Evolutionary conservation across 2,329 filamentous ascomycete genomes (phyloP).

Genomic region (Hypomyces rosellus): DNA sequence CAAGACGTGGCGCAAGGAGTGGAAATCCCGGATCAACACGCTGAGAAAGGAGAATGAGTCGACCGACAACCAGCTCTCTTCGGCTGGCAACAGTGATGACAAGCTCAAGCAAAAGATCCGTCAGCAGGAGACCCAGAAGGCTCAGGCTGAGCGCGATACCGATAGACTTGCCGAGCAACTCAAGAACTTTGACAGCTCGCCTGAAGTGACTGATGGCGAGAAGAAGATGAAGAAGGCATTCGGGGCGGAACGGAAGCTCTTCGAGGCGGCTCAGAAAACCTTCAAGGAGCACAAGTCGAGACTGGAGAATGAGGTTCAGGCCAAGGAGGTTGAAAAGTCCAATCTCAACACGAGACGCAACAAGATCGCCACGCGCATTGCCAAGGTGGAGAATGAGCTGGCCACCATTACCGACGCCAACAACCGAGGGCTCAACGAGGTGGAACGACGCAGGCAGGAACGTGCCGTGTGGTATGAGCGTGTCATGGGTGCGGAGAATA

Average conservation of each 20-base stretch:
- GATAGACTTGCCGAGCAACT: constrained; percentile 50
- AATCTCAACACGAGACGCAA: constrained; percentile 62
- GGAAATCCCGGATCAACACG: constrained; percentile 60
- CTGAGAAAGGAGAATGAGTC: constrained; percentile 69
- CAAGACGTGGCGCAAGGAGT: constrained; percentile 67
- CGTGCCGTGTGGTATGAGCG: constrained; percentile 42
- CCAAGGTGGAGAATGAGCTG: constrained; percentile 67
- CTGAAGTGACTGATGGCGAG: constrained; percentile 55
- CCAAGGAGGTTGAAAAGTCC: constrained; percentile 57
- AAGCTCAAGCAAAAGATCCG: constrained; percentile 68
- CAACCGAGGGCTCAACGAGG: constrained; percentile 56
- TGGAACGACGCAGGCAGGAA: constrained; percentile 51
- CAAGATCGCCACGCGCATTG: constrained; percentile 64
- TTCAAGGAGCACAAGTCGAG: constrained; percentile 54
- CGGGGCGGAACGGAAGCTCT: constrained; percentile 51
- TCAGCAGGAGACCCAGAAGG: constrained; percentile 69
- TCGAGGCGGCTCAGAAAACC: constrained; percentile 49
- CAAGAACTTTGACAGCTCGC: constrained; percentile 58
- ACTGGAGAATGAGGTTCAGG: constrained; percentile 56
- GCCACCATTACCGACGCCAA: constrained; percentile 65
- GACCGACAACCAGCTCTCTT: constrained; percentile 58
- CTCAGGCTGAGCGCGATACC: constrained; percentile 54
- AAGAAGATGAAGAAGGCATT: constrained; percentile 47
- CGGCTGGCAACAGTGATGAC: constrained; percentile 67
- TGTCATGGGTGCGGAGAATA: constrained; percentile 38